Conservation (phyloP, 2,329 filamentous ascomycete species). For the Blumeriella jaapii region DNA sequence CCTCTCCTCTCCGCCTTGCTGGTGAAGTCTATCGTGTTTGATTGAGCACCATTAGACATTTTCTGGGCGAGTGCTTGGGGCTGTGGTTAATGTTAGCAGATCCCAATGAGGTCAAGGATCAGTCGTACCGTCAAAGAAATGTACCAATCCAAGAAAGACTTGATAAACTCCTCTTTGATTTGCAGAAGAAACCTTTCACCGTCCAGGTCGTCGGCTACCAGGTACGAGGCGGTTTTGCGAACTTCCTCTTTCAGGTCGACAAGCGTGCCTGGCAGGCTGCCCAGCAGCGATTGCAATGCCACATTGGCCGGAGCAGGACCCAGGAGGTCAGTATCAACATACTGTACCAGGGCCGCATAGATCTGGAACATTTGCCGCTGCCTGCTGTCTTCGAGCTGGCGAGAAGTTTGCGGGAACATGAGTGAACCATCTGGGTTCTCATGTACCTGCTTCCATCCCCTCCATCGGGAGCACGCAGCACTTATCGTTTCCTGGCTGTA, state of each 20-base stretch:
- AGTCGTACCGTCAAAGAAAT: constrained; percentile 3
- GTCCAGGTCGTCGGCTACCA: neutral
- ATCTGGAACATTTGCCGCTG: neutral
- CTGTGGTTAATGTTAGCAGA: neutral
- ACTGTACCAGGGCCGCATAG: neutral
- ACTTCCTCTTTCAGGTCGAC: neutral
- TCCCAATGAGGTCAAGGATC: neutral
- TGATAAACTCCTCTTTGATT: constrained; percentile 6
- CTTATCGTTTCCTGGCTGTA: constrained; percentile 2
- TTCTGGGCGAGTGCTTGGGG: neutral
- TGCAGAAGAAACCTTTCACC: neutral
- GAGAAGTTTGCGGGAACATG: neutral
- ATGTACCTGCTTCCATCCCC: constrained; percentile 4
- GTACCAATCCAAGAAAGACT: constrained; percentile 4
- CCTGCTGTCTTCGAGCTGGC: neutral
- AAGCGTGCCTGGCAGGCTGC: neutral
- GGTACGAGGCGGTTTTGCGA: neutral
- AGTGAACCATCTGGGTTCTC: constrained; percentile 1
- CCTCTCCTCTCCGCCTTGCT: constrained; percentile 21
- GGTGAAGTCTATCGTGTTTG: constrained; percentile 13
- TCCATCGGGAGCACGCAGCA: constrained; percentile 7
- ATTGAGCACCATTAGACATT: neutral
- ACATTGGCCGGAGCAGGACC: neutral
- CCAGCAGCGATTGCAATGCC: neutral
- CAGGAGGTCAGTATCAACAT: neutral